A percentile compares a stretch with the other conserved stretches of the same genome.
These are phyloP conservation scores for Coniochaeta sp. DNA, from an alignment of 2,329 filamentous ascomycete genomes.

Conservation along the genomic window DNA sequence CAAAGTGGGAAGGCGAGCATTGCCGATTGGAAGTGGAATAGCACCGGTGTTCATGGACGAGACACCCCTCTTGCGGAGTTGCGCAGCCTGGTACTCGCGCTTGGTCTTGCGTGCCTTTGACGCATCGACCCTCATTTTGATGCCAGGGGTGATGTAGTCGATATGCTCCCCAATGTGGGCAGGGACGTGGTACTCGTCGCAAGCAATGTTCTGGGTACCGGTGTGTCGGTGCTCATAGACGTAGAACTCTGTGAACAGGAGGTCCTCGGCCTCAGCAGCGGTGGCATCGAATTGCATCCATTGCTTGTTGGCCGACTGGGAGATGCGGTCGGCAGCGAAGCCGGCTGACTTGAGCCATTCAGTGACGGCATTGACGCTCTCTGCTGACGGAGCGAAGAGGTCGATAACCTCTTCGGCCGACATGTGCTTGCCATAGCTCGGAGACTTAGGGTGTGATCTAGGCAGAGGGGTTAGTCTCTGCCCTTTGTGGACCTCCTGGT, in stretches of 20 bases:
- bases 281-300: slow-evolving; percentile 36
- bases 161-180: slow-evolving; percentile 35
- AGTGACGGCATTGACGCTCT: background rate
- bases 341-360: background rate
- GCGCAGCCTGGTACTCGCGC: slow-evolving; percentile 5
- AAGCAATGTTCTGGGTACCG: slow-evolving; percentile 28
- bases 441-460: slow-evolving; percentile 1
- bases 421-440: slow-evolving; percentile 2
- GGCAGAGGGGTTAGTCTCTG: background rate
- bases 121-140: slow-evolving; percentile 30
- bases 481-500: background rate
- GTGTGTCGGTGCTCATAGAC: slow-evolving; percentile 30
- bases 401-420: background rate
- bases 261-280: slow-evolving; percentile 27
- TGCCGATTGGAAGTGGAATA: slow-evolving; percentile 2
- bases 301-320: slow-evolving; percentile 5
- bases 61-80: slow-evolving; percentile 6
- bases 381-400: background rate
- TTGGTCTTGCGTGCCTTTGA: slow-evolving; percentile 7
- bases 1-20: background rate
- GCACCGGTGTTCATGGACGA: slow-evolving; percentile 7
- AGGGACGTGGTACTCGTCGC: slow-evolving; percentile 39
- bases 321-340: background rate
- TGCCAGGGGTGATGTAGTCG: slow-evolving; percentile 47
- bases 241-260: slow-evolving; percentile 32